Conservation (phyloP, 176 grass and related monocot genomes). For the Phragmites australis region DNA sequence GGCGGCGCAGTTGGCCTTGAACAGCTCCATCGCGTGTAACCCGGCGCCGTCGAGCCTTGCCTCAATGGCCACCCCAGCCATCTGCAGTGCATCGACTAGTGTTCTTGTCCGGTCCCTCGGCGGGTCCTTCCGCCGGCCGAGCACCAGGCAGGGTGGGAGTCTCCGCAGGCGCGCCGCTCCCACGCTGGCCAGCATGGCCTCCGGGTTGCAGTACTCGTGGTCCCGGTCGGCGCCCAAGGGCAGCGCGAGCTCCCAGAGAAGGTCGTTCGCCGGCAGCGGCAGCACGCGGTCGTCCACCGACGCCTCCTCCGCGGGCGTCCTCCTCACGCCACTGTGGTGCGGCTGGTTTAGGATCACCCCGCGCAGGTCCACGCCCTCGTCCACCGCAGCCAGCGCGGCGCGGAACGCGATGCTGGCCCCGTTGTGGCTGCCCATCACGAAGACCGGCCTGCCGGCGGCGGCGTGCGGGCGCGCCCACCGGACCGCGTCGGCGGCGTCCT, state of each 20-base stretch:
- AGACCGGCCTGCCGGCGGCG: slow-evolving; percentile 46
- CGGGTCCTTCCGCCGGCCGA: slow-evolving; percentile 61
- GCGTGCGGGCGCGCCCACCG: slow-evolving; percentile 47
- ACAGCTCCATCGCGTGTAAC: slow-evolving; percentile 74
- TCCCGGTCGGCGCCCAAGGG: slow-evolving; percentile 63
- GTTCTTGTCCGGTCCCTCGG: slow-evolving; percentile 64
- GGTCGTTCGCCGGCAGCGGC: slow-evolving; percentile 68
- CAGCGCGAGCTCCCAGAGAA: slow-evolving; percentile 89
- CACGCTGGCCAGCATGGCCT: slow-evolving; percentile 43
- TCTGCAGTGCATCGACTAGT: slow-evolving; percentile 54
- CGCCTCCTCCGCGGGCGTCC: slow-evolving; percentile 64
- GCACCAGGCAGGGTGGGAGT: slow-evolving; percentile 78
- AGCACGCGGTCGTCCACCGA: slow-evolving; percentile 64
- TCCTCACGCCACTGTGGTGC: slow-evolving; percentile 57
- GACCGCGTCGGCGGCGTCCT: slow-evolving; percentile 77
- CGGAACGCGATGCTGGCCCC: slow-evolving; percentile 78
- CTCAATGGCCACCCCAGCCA: slow-evolving; percentile 55
- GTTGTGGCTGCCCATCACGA: slow-evolving; percentile 79
- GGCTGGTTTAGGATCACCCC: slow-evolving; percentile 76
- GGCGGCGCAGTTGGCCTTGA: slow-evolving; percentile 48
- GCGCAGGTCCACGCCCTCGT: slow-evolving; percentile 44
- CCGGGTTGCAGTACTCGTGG: slow-evolving; percentile 81
- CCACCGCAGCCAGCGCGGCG: slow-evolving; percentile 53
- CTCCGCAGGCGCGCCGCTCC: slow-evolving; percentile 29
- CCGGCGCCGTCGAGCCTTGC: slow-evolving; percentile 52